Base-by-base conservation (phyloP, 129 eudicot species). In the Artemisia argyi region DNA sequence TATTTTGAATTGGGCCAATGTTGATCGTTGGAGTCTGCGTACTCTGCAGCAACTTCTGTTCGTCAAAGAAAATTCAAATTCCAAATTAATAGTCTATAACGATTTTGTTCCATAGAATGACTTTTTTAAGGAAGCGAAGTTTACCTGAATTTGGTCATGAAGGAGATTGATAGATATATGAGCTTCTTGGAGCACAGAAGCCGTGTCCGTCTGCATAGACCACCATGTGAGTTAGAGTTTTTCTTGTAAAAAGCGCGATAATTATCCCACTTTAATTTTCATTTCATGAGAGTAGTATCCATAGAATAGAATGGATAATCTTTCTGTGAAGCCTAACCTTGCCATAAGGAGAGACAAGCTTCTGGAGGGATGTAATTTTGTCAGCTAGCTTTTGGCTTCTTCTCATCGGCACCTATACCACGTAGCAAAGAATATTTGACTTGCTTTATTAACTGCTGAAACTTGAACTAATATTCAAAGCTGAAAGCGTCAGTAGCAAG, bases 171-270 rank as follows among this genome's bases (percentile, higher is more conserved):
- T 85, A 39, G 87, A 79, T 54, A 85, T 79, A 44, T 76, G 84
- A 60, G 96, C 96, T 58, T 88, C 96, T 57, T 85, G 83, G 53
- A 88, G 96, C 61, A 88, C 96, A 3, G 96, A 88, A 66, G 96
- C 88, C 3, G 96, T 88, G 74, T 88, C 96, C 12, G 96, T 85
- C 91, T 88, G 87, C 85, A 73, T n/a, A 28, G 11, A 14, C 1
- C 61, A 58, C 68, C 30, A 61, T 14, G 53, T 54, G 51, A 28
- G 9, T 39, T 42, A 18, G 44, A 44, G 20, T 3, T 52, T 35
- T 39, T 18, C 12, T 17, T 48, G 7, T 35, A 0, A 62, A 68
- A 68, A 60, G 8, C 30, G 2, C 4, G 14, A 48, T 48, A 46
- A n/a, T 65, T 55, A 35, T 72, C 58, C 24, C 30, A 61, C 20